Conservation (phyloP, 371 early-diverging fungal species). For the Syncephalastrum monosporum region DNA sequence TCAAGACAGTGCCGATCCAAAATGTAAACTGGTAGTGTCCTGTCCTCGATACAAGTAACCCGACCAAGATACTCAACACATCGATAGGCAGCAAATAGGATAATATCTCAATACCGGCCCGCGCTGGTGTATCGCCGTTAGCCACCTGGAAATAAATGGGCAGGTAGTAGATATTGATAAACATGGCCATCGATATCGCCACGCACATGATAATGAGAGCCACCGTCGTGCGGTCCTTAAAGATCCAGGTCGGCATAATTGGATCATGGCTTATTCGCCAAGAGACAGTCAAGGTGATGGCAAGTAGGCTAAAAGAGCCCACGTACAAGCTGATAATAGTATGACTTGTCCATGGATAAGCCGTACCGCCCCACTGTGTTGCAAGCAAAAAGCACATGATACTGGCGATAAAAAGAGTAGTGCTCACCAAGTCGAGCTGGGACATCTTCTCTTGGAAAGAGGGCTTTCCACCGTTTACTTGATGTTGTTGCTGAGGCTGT, state of each 20-base stretch:
- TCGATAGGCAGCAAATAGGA: slow-evolving; percentile 54
- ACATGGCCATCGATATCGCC: slow-evolving; percentile 42
- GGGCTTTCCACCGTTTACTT: background rate
- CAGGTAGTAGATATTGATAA: slow-evolving; percentile 54
- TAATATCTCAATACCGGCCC: slow-evolving; percentile 42
- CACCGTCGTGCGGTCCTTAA: slow-evolving; percentile 1
- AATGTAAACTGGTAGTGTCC: slow-evolving; percentile 48
- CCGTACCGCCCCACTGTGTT: slow-evolving; percentile 62
- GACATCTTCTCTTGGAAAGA: too few species aligned
- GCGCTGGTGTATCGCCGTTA: slow-evolving; percentile 15
- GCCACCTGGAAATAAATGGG: slow-evolving; percentile 74
- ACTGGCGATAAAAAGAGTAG: slow-evolving; percentile 45
- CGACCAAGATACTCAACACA: slow-evolving; percentile 38
- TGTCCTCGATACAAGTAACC: slow-evolving; percentile 41
- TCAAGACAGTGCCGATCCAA: slow-evolving; percentile 43
- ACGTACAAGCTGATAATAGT: too few species aligned
- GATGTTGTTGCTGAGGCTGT: background rate
- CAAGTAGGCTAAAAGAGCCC: too few species aligned
- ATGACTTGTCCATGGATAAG: slow-evolving; percentile 49
- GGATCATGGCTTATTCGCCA: too few species aligned
- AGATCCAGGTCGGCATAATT: too few species aligned
- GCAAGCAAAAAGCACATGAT: slow-evolving; percentile 54
- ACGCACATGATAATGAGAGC: slow-evolving; percentile 48
- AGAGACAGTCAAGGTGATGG: background rate
- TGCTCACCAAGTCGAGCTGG: slow-evolving; percentile 48